phyloP scores from a whole-genome alignment of 495 filamentous ascomycete genomes.

The Aspergillus ellipticus region DNA sequence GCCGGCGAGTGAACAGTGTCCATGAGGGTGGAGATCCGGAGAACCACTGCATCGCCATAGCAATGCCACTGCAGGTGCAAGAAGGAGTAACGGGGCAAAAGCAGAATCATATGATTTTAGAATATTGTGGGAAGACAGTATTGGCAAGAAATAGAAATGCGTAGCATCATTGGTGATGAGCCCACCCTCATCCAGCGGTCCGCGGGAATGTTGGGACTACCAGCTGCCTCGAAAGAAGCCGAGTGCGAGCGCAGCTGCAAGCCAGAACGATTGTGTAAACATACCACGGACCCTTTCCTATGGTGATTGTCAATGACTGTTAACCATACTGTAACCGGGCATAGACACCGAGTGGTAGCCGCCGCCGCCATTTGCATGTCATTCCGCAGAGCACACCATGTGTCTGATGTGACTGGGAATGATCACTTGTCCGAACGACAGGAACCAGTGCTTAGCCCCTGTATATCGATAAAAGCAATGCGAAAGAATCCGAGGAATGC shows the following conservation, averaged over 20 bases:
- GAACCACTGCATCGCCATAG: constrained; percentile 10
- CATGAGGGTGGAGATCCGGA: background rate
- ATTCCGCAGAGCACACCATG: background rate
- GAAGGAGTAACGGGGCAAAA: constrained; percentile 10
- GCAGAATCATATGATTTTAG: background rate
- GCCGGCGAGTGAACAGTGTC: background rate
- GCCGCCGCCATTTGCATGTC: background rate
- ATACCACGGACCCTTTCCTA: constrained; percentile 8
- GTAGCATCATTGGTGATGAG: constrained; percentile 13
- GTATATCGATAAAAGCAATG: constrained; percentile 14
- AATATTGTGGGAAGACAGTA: background rate
- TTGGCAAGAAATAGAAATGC: constrained; percentile 6
- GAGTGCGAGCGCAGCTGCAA: constrained; percentile 8
- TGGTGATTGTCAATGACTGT: constrained; percentile 7
- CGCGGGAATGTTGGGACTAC: constrained; percentile 10
- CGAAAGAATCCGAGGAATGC: constrained; percentile 8
- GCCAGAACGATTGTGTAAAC: constrained; percentile 11
- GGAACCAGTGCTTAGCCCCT: background rate
- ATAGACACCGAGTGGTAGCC: background rate
- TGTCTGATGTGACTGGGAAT: constrained; percentile 2
- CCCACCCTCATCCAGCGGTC: constrained; percentile 10
- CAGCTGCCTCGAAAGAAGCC: constrained; percentile 10
- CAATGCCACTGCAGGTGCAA: constrained; percentile 11
- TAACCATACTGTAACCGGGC: background rate
- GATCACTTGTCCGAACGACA: constrained; percentile 2